A percentile compares a stretch with the other conserved stretches of the same genome.
Conservation (phyloP, 139 green algal species). For the Pedinophyceae sp. region DNA sequence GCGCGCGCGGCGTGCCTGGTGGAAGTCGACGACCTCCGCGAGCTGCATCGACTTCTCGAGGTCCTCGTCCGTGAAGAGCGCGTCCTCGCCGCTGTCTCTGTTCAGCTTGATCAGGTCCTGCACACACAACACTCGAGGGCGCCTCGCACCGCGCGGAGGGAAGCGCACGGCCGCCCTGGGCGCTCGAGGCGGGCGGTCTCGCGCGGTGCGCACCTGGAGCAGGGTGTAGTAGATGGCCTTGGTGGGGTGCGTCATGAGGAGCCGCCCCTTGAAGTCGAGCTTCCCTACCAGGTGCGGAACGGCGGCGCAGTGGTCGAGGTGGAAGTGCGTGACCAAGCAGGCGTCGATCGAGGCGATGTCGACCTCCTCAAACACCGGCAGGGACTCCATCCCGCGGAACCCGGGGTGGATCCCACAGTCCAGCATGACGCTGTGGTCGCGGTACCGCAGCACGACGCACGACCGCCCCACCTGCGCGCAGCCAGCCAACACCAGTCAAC, state of each 20-base stretch:
- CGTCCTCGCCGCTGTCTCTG: slow-evolving; percentile 30
- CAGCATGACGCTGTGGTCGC: slow-evolving; percentile 72
- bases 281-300: slow-evolving; percentile 76
- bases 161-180: too few relatives aligned
- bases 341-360: slow-evolving; percentile 68
- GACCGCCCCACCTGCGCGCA: slow-evolving; percentile 86
- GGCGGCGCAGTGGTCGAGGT: slow-evolving; percentile 92
- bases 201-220: slow-evolving; percentile 20
- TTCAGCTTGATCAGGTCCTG: slow-evolving; percentile 63
- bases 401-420: slow-evolving; percentile 96
- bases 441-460: slow-evolving; percentile 82
- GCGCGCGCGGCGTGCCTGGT: too few relatives aligned
- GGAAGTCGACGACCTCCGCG: slow-evolving; percentile 95
- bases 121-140: neutral
- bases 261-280: slow-evolving; percentile 78
- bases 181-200: neutral
- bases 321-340: slow-evolving; percentile 95
- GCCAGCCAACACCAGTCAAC: too few relatives aligned
- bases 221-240: slow-evolving; percentile 89
- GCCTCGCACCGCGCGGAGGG: too few relatives aligned
- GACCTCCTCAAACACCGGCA: slow-evolving; percentile 85
- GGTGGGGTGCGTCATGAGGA: slow-evolving; percentile 98
- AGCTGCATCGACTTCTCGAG: slow-evolving; percentile 59
- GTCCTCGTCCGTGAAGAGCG: slow-evolving; percentile 68
- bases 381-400: slow-evolving; percentile 51